phyloP scores from a whole-genome alignment of 805 yeast species.

The Ascoidea rubescens region DNA sequence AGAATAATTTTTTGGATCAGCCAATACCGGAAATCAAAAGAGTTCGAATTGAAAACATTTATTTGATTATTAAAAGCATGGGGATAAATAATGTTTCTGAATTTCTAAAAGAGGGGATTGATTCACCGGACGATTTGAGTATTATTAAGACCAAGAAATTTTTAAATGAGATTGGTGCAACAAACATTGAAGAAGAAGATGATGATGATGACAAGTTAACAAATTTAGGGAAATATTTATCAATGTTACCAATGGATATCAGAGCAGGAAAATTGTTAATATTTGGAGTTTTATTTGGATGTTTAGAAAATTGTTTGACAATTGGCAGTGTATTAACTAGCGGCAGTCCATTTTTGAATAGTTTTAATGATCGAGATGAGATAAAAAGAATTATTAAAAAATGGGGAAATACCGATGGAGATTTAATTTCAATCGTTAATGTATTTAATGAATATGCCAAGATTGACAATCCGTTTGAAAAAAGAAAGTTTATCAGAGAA shows the following conservation, averaged over 20 bases:
- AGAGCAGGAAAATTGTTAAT: constrained; percentile 74
- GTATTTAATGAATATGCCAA: constrained; percentile 41
- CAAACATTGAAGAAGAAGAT: constrained; percentile 23
- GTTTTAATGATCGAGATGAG: constrained; percentile 48
- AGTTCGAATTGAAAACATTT: constrained; percentile 70
- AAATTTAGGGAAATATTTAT: constrained; percentile 64
- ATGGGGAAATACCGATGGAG: constrained; percentile 40
- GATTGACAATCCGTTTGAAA: constrained; percentile 14
- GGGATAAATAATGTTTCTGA: constrained; percentile 58
- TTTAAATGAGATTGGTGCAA: constrained; percentile 62
- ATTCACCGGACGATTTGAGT: constrained; percentile 52
- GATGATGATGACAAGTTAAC: constrained; percentile 32
- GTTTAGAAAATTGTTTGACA: constrained; percentile 63
- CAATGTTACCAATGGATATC: constrained; percentile 75
- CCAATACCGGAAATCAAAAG: constrained; percentile 87
- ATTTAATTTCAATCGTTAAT: constrained; percentile 50
- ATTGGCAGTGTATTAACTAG: constrained; percentile 65
- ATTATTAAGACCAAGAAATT: constrained; percentile 35
- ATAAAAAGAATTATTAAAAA: constrained; percentile 30
- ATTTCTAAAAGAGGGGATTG: constrained; percentile 66
- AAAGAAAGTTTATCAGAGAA: constrained; percentile 34
- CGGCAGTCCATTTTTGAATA: constrained; percentile 60
- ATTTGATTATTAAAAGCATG: constrained; percentile 78
- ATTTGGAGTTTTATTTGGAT: constrained; percentile 71
- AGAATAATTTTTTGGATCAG: constrained; percentile 42